Evolutionary conservation across 2,329 filamentous ascomycete genomes (phyloP).

Genomic region (Xylariaceae sp.): DNA sequence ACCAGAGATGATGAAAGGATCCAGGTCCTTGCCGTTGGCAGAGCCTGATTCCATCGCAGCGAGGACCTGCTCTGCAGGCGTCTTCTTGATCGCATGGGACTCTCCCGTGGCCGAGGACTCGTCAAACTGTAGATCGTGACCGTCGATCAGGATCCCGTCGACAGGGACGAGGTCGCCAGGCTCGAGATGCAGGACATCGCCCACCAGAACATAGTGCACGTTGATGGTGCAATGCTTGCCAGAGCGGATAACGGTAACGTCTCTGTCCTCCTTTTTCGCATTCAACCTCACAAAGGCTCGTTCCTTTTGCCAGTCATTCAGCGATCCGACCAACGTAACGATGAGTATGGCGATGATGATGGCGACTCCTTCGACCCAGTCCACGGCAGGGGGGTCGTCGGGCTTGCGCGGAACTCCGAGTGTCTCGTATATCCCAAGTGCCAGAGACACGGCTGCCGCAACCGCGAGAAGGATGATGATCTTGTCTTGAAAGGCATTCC

Average conservation of each 20-base stretch:
- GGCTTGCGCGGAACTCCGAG: slow-evolving; percentile 41
- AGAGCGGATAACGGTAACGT: slow-evolving; percentile 59
- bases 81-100: slow-evolving; percentile 64
- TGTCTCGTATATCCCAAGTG: slow-evolving; percentile 64
- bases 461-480: slow-evolving; percentile 65
- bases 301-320: slow-evolving; percentile 60
- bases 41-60: slow-evolving; percentile 47
- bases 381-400: slow-evolving; percentile 40
- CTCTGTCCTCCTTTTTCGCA: slow-evolving; percentile 53
- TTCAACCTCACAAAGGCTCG: slow-evolving; percentile 55
- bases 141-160: slow-evolving; percentile 60
- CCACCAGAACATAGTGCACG: slow-evolving; percentile 58
- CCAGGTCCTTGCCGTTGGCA: slow-evolving; percentile 43
- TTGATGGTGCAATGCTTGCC: slow-evolving; percentile 56
- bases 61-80: slow-evolving; percentile 52
- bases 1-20: slow-evolving; percentile 60
- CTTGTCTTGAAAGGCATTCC: slow-evolving; percentile 69
- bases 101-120: slow-evolving; percentile 67
- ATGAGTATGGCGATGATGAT: slow-evolving; percentile 58
- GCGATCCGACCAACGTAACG: slow-evolving; percentile 53
- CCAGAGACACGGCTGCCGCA: slow-evolving; percentile 63
- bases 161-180: slow-evolving; percentile 62
- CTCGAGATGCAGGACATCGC: slow-evolving; percentile 62
- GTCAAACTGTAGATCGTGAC: slow-evolving; percentile 62
- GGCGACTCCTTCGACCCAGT: slow-evolving; percentile 60